Evolutionary conservation across 176 grass and related monocot genomes (phyloP), one percentile per base, ranked within the genome.

Genomic region (Oryza rufipogon): DNA sequence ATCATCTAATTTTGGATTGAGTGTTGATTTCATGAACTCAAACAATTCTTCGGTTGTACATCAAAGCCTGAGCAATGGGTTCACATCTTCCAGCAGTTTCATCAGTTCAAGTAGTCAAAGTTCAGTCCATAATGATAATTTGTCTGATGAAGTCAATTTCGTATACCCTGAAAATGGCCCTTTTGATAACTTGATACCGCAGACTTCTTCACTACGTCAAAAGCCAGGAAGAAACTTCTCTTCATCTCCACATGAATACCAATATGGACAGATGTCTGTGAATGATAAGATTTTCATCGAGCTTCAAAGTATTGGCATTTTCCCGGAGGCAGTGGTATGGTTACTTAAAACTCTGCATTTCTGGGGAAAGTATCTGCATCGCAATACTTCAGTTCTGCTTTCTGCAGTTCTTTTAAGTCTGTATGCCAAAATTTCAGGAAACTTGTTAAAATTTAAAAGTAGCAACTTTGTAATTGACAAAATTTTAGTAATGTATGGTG

Each of bases 231-330:
- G 63, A 65, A 69, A 33, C 73, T 85, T 87, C 61, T 77, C 83
- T 83, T 49, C 48, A 36, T 61, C 89, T 81, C 84, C 89, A 64
- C 83, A 85, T 61, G 90, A 97, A n/a, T 84, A 82, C 73, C 85
- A 90, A 26, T 94, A 90, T 10, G 74, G 76, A 66, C 86, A 91
- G 75, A 86, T 97, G 94, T 91, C 92, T 46, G 34, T 94, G 76
- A 82, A 92, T 86, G 85, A 94, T 71, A 92, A 91, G 73, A 87
- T 94, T 72, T 91, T 94, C 78, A 79, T 97, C 73, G 94, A 97
- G 76, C 83, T 97, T 47, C 88, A 94, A 75, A 97, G 92, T 84
- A 92, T 97, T 67, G 94, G 88, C 56, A 85, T 97, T 80, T 91
- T 47, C 73, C 83, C 77, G 7, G 94, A 97, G 78, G 64, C 44